A percentile compares a stretch with the other conserved stretches of the same genome.
Conservation (phyloP, 2,329 filamentous ascomycete species). For the Aspergillus latus region DNA sequence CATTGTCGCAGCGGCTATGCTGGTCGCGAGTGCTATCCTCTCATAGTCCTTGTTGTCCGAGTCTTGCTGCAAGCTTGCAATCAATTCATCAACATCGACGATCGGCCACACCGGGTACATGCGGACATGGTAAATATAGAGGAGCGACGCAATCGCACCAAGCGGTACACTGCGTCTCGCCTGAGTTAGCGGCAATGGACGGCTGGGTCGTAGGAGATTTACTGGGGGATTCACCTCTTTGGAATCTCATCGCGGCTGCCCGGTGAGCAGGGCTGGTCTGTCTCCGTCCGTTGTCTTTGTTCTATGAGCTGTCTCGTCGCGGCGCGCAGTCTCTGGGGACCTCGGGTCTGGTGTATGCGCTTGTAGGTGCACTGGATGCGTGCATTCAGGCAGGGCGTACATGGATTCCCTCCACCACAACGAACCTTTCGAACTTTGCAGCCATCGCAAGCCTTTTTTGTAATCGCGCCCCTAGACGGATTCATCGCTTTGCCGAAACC, state of each 20-base stretch:
- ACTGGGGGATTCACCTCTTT: not conserved
- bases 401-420: conserved; percentile 51
- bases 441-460: conserved; percentile 51
- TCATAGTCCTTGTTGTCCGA: conserved; percentile 30
- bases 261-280: not conserved
- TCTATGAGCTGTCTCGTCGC: conserved; percentile 26
- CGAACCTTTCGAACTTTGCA: conserved; percentile 57
- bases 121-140: conserved; percentile 52
- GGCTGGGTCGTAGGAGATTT: too few species aligned
- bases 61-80: conserved; percentile 38
- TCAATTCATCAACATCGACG: conserved; percentile 47
- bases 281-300: conserved; percentile 17
- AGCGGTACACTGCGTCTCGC: conserved; percentile 18
- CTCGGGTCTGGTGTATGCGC: conserved; percentile 46
- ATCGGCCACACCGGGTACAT: conserved; percentile 56
- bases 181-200: not conserved
- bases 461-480: conserved; percentile 20
- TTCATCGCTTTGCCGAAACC: conserved; percentile 1
- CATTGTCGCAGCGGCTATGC: conserved; percentile 51
- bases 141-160: conserved; percentile 29
- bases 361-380: conserved; percentile 55
- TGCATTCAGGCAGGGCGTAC: conserved; percentile 46
- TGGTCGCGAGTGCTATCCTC: conserved; percentile 46
- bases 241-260: not conserved
- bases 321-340: conserved; percentile 44